These are phyloP conservation scores for Phytophthora crassamura DNA, from an alignment of 352 stramenopile species.

Conservation along the genomic window DNA sequence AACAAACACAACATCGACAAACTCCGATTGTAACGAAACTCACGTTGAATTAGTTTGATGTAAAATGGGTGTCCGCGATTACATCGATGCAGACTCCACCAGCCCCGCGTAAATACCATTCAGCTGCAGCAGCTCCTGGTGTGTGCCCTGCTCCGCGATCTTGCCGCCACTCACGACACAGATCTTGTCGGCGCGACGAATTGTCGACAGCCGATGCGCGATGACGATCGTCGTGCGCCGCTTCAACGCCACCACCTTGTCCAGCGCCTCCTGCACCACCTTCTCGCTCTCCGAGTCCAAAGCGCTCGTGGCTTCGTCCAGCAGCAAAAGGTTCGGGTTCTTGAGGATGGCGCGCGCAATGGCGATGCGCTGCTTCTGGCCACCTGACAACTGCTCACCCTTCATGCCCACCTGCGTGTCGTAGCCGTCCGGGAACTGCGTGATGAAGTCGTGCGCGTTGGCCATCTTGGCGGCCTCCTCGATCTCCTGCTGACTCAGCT, in stretches of 20 bases:
- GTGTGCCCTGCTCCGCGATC: constrained; percentile 93
- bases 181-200: constrained; percentile 94
- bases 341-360: constrained; percentile 93
- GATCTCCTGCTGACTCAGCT: constrained; percentile 73
- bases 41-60: too few species aligned
- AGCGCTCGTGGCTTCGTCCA: constrained; percentile 93
- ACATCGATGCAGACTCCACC: too few species aligned
- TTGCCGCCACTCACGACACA: too few species aligned
- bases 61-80: too few species aligned
- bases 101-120: constrained; percentile 48
- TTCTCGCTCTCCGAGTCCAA: constrained; percentile 85
- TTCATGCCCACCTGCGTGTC: constrained; percentile 94
- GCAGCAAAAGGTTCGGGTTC: constrained; percentile 84
- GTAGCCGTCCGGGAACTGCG: too few species aligned
- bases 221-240: constrained; percentile 92
- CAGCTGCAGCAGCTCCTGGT: constrained; percentile 80
- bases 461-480: too few species aligned
- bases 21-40: too few species aligned
- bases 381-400: constrained; percentile 79
- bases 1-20: too few species aligned
- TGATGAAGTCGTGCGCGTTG: too few species aligned
- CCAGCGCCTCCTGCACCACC: constrained; percentile 83
- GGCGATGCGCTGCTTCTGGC: constrained; percentile 85
- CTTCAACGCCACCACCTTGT: constrained; percentile 64
- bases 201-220: constrained; percentile 94